Percentiles rank a stretch among this genome's conserved stretches.
Evolutionary conservation across 306 rosid species (phyloP).

Genomic region (Rosa lucieae): DNA sequence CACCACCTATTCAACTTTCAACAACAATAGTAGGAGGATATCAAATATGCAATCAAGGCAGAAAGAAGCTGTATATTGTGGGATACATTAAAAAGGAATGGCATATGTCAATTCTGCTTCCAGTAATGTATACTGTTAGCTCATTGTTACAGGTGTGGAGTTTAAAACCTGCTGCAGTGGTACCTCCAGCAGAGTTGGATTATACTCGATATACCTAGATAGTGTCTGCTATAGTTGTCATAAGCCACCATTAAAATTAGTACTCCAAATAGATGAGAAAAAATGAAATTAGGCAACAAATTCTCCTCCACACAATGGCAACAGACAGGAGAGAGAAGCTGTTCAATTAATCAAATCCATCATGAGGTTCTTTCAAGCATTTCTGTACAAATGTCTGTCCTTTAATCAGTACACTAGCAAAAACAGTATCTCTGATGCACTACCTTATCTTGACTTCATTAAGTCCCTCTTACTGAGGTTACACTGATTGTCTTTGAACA

Average conservation of each 20-base stretch:
- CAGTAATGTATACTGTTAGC: neutral
- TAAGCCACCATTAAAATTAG: neutral
- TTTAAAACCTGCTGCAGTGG: neutral
- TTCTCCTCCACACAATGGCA: neutral
- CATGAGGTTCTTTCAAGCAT: neutral
- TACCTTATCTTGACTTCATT: neutral
- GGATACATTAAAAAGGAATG: neutral
- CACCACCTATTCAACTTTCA: neutral
- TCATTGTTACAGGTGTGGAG: neutral
- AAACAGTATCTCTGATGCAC: neutral
- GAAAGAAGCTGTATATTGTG: neutral
- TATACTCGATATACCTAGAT: neutral
- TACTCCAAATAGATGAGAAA: neutral
- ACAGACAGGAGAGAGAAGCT: neutral
- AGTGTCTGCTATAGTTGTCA: neutral
- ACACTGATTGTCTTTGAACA: conserved; percentile 28
- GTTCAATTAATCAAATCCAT: neutral
- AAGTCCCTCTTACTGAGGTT: neutral
- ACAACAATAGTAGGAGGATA: neutral
- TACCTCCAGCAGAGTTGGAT: neutral
- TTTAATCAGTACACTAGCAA: neutral
- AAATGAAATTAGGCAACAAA: neutral
- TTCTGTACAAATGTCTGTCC: neutral
- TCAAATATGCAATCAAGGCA: neutral
- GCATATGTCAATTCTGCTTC: neutral